A percentile compares a stretch with the other conserved stretches of the same genome.
Evolutionary conservation across 106 monocot species (phyloP).

Genomic region (Acanthochlamys bracteata): DNA sequence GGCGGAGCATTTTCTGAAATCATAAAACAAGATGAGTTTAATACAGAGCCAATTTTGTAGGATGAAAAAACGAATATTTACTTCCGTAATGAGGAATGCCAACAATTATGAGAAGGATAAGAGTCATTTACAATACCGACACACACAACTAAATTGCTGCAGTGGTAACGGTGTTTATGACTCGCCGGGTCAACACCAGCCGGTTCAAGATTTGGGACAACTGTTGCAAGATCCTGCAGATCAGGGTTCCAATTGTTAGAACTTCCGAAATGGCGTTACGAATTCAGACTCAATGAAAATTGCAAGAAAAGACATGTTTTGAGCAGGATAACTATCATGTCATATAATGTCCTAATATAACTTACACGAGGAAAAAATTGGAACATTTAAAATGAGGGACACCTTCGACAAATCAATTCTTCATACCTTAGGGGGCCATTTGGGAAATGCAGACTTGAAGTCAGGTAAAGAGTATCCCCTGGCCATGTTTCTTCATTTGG

Average conservation of each 20-base stretch:
- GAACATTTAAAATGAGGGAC: background rate
- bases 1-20: conserved; percentile 73
- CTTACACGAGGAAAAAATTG: background rate
- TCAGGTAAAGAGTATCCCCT: conserved; percentile 81
- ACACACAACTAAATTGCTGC: background rate
- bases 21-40: background rate
- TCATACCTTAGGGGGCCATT: conserved; percentile 83
- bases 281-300: background rate
- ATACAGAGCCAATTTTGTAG: background rate
- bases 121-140: background rate
- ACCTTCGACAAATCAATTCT: background rate
- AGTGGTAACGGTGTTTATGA: background rate
- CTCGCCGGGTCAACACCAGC: conserved; percentile 90
- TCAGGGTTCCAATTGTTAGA: background rate
- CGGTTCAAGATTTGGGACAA: conserved; percentile 81
- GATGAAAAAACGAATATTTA: background rate
- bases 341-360: background rate
- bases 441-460: conserved; percentile 89
- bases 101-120: background rate
- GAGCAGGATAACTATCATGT: background rate
- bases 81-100: background rate
- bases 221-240: conserved; percentile 65
- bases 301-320: no score
- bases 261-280: background rate
- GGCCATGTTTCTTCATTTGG: conserved; percentile 98